These are phyloP conservation scores for Metschnikowia arizonensis DNA, from an alignment of 805 yeast genomes.

Conservation along the genomic window DNA sequence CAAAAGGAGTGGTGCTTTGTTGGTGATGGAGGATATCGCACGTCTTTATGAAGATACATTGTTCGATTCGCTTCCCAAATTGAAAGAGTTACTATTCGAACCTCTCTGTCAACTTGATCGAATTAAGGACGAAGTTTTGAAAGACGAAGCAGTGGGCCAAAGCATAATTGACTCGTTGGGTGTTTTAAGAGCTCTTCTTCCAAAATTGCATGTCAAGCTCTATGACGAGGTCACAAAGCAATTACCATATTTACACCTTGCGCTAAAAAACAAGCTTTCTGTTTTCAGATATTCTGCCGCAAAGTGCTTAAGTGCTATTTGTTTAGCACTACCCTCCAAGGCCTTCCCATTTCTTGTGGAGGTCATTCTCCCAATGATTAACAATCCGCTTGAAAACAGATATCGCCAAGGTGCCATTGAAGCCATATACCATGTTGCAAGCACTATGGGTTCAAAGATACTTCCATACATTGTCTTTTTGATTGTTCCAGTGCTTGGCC, in stretches of 20 bases:
- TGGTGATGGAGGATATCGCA: constrained; percentile 61
- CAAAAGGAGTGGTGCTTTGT: constrained; percentile 80
- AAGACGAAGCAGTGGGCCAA: constrained; percentile 61
- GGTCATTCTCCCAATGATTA: constrained; percentile 71
- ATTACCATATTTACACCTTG: constrained; percentile 44
- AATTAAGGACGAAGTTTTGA: constrained; percentile 23
- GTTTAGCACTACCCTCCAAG: constrained; percentile 60
- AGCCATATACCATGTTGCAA: constrained; percentile 78
- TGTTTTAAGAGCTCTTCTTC: constrained; percentile 67
- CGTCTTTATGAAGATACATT: constrained; percentile 48
- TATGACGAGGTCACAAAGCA: constrained; percentile 45
- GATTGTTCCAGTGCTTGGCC: constrained; percentile 92
- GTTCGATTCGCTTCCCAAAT: constrained; percentile 61
- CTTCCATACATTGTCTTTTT: constrained; percentile 92
- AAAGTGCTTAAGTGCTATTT: constrained; percentile 77
- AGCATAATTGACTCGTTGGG: constrained; percentile 83
- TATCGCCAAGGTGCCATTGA: constrained; percentile 94
- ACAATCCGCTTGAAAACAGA: constrained; percentile 62
- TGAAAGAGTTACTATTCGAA: constrained; percentile 60
- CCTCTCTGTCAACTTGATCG: constrained; percentile 47
- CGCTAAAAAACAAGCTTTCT: constrained; percentile 64
- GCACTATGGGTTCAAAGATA: constrained; percentile 81
- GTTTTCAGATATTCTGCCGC: constrained; percentile 90
- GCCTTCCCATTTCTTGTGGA: constrained; percentile 81
- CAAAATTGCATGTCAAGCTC: constrained; percentile 50